Evolutionary conservation across 352 stramenopile species (phyloP).

Genomic region (Salisapilia sapeloensis): DNA sequence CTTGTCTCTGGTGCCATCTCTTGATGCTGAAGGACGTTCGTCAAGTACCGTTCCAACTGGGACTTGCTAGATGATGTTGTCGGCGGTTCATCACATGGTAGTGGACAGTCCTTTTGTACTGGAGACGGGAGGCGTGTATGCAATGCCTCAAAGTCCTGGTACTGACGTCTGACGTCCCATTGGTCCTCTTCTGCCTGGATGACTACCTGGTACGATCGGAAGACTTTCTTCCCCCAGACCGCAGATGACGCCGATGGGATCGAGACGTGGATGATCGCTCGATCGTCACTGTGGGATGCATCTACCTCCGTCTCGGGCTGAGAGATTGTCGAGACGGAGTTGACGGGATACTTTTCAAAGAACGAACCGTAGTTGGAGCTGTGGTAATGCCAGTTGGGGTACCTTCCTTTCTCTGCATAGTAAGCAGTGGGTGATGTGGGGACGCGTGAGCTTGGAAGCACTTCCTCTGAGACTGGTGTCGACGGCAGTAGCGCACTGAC

Average conservation of each 20-base stretch:
- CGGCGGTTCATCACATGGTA: conserved; percentile 28
- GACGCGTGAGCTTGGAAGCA: no score
- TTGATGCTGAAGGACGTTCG: conserved; percentile 25
- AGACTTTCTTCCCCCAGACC: conserved; percentile 52
- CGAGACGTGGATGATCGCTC: conserved; percentile 20
- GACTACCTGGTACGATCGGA: conserved; percentile 61
- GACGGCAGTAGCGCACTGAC: conserved; percentile 1
- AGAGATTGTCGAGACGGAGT: not conserved
- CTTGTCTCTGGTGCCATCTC: conserved; percentile 29
- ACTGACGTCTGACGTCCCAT: conserved; percentile 46
- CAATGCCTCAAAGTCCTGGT: conserved; percentile 41
- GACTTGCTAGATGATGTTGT: conserved; percentile 33
- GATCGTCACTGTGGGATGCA: conserved; percentile 5
- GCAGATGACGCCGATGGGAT: conserved; percentile 51
- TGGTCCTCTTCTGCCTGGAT: conserved; percentile 49
- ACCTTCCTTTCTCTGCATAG: no score
- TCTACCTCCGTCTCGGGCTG: conserved; percentile 2
- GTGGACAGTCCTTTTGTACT: conserved; percentile 17
- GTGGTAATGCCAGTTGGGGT: no score
- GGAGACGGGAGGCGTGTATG: conserved; percentile 16
- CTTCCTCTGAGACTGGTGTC: not conserved
- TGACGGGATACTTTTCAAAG: conserved; percentile 3
- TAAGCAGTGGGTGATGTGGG: no score
- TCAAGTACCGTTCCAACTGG: conserved; percentile 43
- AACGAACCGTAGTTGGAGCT: conserved; percentile 3